Evolutionary conservation across 331 rosid genomes (phyloP).

Genomic region (Arachis monticola): DNA sequence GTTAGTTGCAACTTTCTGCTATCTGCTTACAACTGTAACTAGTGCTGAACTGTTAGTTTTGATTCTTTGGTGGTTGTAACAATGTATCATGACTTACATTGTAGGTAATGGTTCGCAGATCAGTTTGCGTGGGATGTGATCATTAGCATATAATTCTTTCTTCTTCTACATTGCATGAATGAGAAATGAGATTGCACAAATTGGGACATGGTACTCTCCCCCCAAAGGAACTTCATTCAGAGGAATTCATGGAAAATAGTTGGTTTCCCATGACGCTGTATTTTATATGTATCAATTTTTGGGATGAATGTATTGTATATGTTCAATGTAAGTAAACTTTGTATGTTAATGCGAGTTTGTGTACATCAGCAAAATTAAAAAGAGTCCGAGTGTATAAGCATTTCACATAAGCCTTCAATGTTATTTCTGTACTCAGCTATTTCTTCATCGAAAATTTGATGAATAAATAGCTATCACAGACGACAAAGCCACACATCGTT

Average conservation of each 20-base stretch:
- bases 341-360: slow-evolving; percentile 6
- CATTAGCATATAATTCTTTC: not conserved
- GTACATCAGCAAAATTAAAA: slow-evolving; percentile 16
- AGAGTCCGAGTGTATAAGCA: not conserved
- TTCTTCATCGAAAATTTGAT: slow-evolving; percentile 6
- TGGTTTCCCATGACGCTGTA: slow-evolving; percentile 29
- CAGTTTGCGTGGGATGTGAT: slow-evolving; percentile 22
- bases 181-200: slow-evolving; percentile 32
- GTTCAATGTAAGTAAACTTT: slow-evolving; percentile 35
- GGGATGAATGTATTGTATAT: slow-evolving; percentile 27
- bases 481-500: not conserved
- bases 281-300: not conserved
- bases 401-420: not conserved
- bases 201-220: slow-evolving; percentile 14
- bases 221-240: not conserved
- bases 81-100: slow-evolving; percentile 4
- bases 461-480: not conserved
- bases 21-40: slow-evolving; percentile 25
- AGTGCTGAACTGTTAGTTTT: not conserved
- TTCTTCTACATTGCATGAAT: slow-evolving; percentile 22
- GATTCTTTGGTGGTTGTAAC: slow-evolving; percentile 2
- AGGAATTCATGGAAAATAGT: slow-evolving; percentile 6
- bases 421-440: not conserved
- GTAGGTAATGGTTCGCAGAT: not conserved
- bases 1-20: slow-evolving; percentile 43